Percentiles rank a stretch among this genome's conserved stretches.
phyloP scores from a whole-genome alignment of 2,329 filamentous ascomycete species.

The Colletotrichum acutatum region DNA sequence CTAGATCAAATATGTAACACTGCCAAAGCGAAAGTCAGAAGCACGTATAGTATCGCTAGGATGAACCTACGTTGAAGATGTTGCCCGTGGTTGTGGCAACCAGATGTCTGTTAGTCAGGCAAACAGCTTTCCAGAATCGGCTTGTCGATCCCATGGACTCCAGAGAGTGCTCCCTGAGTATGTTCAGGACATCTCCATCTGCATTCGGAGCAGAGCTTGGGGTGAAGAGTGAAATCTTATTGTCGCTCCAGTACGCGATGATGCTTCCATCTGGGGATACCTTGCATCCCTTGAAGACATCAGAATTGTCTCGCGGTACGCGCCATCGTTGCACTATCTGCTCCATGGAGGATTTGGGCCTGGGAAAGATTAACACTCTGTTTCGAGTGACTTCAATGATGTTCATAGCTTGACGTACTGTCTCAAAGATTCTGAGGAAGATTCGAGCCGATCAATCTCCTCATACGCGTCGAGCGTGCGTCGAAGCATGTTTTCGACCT shows the following conservation, averaged over 20 bases:
- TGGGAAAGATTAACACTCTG: neutral
- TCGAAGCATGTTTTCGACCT: neutral
- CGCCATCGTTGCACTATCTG: neutral
- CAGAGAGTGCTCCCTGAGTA: neutral
- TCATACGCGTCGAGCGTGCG: neutral
- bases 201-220: neutral
- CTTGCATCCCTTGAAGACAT: neutral
- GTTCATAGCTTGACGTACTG: neutral
- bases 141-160: neutral
- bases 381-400: neutral
- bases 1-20: neutral
- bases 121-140: slow-evolving; percentile 3
- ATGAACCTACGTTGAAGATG: neutral
- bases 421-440: neutral
- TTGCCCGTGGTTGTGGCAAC: neutral
- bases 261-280: neutral
- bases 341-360: neutral
- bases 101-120: slow-evolving; percentile 2
- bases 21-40: neutral
- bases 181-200: neutral
- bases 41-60: neutral
- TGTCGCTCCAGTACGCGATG: slow-evolving; percentile 2
- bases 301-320: neutral
- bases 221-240: neutral
- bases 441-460: neutral